Evolutionary conservation across 108 stramenopile genomes (phyloP), one percentile per base, ranked within the genome.

Genomic region (Fragilaria crotonensis): DNA sequence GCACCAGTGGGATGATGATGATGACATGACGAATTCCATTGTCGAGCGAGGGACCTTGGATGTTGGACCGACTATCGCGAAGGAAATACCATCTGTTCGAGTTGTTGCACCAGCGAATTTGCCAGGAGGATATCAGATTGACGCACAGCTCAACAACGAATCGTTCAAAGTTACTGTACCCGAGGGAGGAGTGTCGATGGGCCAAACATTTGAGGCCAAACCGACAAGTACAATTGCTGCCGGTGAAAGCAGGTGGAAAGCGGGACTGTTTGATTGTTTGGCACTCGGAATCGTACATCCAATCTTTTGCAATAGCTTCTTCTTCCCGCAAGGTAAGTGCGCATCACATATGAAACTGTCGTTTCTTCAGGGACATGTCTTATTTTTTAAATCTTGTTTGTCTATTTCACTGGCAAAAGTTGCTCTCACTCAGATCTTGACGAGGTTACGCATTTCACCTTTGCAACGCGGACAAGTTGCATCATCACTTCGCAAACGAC

Each of bases 101-200:
- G 60, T 62, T 22, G 70, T 71, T 45, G 73, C 77, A 25, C 77
- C 77, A 18, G 64, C 59, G 30, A 73, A 66, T 59, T 33, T 78
- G 19, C 77, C 77, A 1, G 77, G 62, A 21, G 68, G 68, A 0
- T 78, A 75, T 64, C 66, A 61, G 67, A 75, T 78, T 59, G 77
- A 78, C 41, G 77, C 77, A 21, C 57, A 75, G 30, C 30, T 78
- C 22, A 73, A 70, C 0, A 17, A 53, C 19, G 61, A 63, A 33
- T 68, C 63, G 41, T 78, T 78, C 52, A 33, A 70, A 1, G 77
- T 70, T 17, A 74, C 73, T 5, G 60, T 62, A 5, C 57, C 57
- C 18, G 45, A 44, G 14, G 57, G 45, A 4, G 57, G 57, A 45
- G 57, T 58, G 20, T 5, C 11, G 5, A 58, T 45, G 23, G 57